Evolutionary conservation across 2,329 filamentous ascomycete species (phyloP).

Genomic region (Alternaria rosae): DNA sequence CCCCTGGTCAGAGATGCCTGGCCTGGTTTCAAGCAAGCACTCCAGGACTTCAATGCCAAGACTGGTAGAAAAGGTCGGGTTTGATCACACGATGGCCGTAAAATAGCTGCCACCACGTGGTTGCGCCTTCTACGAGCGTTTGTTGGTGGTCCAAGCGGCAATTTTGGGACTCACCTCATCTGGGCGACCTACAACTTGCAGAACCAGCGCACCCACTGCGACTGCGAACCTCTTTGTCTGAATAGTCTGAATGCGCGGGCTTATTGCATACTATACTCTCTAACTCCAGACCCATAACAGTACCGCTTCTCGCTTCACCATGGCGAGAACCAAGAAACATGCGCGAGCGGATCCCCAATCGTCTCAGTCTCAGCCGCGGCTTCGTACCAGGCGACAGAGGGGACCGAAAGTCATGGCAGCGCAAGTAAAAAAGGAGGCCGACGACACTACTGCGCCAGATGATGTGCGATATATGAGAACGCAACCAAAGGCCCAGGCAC

Average conservation of each 20-base stretch:
- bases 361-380: background rate
- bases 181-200: background rate
- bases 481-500: background rate
- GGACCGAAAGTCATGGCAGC: background rate
- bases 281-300: background rate
- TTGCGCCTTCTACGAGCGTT: background rate
- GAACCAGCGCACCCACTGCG: background rate
- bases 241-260: background rate
- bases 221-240: background rate
- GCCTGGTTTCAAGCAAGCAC: slow-evolving; percentile 27
- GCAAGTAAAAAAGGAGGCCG: background rate
- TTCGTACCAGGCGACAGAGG: background rate
- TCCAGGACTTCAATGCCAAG: slow-evolving; percentile 29
- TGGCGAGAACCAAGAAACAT: background rate
- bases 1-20: slow-evolving; percentile 22
- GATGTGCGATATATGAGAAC: background rate
- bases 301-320: background rate
- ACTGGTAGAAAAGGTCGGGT: slow-evolving; percentile 24
- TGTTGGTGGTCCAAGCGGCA: slow-evolving; percentile 1
- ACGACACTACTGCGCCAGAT: background rate
- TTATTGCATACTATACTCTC: background rate
- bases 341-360: background rate
- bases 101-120: background rate
- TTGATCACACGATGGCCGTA: background rate
- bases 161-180: background rate